phyloP scores from a whole-genome alignment of 2,329 filamentous ascomycete species.

The Paradendryphiella salina region DNA sequence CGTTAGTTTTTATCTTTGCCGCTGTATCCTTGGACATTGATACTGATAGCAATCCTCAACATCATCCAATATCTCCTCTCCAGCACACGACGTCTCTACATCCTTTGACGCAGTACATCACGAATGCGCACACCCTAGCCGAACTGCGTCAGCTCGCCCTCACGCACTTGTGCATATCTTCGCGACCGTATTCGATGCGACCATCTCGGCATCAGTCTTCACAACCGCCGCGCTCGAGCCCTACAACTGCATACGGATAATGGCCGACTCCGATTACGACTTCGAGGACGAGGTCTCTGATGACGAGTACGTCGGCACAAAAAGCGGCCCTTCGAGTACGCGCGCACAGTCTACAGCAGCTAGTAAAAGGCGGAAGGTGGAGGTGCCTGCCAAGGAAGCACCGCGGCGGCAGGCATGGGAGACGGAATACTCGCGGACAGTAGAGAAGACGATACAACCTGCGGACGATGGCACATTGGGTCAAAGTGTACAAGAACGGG shows the following conservation, averaged over 20 bases:
- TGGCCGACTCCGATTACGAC: slow-evolving; percentile 75
- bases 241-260: slow-evolving; percentile 37
- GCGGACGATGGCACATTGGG: slow-evolving; percentile 74
- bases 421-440: slow-evolving; percentile 51
- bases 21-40: neutral
- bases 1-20: neutral
- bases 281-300: slow-evolving; percentile 67
- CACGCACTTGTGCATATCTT: neutral
- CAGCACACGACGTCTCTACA: slow-evolving; percentile 4
- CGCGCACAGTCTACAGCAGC: slow-evolving; percentile 28
- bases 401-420: slow-evolving; percentile 56
- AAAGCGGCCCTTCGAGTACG: slow-evolving; percentile 31
- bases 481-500: slow-evolving; percentile 68
- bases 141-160: neutral
- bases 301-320: slow-evolving; percentile 61
- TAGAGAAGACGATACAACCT: slow-evolving; percentile 61
- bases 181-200: neutral
- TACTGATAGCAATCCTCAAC: slow-evolving; percentile 9
- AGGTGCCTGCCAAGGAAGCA: slow-evolving; percentile 24
- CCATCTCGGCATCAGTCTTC: neutral
- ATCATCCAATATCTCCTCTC: slow-evolving; percentile 7
- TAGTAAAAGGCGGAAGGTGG: slow-evolving; percentile 25
- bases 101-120: neutral
- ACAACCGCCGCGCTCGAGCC: neutral
- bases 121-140: neutral